Base-by-base conservation (phyloP, 441 rosid species). In the Cnidoscolus chayamansa region DNA sequence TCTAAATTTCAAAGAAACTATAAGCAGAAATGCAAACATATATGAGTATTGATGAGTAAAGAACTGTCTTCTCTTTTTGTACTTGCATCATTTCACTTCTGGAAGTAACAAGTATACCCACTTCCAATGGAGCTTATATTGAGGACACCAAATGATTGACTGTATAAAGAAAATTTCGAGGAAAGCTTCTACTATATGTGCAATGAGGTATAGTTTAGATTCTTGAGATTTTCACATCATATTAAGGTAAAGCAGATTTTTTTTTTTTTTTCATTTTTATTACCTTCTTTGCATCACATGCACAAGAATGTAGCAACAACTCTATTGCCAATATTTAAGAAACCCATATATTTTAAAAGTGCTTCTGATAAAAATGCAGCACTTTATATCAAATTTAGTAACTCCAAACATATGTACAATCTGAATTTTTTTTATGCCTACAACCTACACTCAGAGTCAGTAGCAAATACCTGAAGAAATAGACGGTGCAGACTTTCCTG, bases 401-500 rank as follows among this genome's bases (percentile, higher is more conserved):
- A 49, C 12, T 16, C 19, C 49, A 19, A 37, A 40, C 10, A 13
- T 8, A 63, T 8, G 13, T 2, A 50, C 9, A 62, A 11, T 25
- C 1, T 7, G 12, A 59, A 15, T 45, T 30, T 30, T 43, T 67
- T 30, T 4, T 2, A 13, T 10, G 43, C 31, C 47, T 25, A 25
- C 25, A 7, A 47, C 30, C 68, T 11, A 2, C 1, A 11, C 20
- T 48, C 47, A 50, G 5, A 50, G 32, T 7, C 12, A 16, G 48
- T 10, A 4, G 32, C 55, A 72, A 56, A 64, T 72, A 84, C 90
- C 87, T 82, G 86, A 65, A 87, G 65, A 54, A 82, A 87, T 12
- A 85, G 75, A 35, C 74, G 77, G 75, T 82, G 86, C 49, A 87
- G 85, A 68, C 65, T 67, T 74, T 79, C 72, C 78, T 76, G 85